These are phyloP conservation scores for Calocybe gambosa DNA, from an alignment of 1,284 basidiomycete genomes.

Conservation along the genomic window DNA sequence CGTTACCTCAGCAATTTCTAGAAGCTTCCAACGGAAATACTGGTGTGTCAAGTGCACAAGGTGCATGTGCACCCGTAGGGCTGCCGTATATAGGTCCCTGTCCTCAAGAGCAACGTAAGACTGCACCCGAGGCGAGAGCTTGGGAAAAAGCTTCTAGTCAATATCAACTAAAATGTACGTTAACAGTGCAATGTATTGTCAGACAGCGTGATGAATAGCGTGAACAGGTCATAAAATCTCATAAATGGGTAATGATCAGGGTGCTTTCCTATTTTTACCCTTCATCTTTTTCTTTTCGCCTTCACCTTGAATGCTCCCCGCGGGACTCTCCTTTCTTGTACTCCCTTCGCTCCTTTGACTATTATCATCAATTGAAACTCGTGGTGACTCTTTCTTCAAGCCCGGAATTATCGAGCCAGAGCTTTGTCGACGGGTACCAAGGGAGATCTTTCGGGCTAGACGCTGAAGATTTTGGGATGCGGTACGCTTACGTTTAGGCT, in stretches of 20 bases:
- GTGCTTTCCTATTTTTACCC: conserved; percentile 39
- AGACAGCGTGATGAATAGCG: conserved; percentile 3
- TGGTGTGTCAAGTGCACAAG: neutral
- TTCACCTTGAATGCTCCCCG: conserved; percentile 43
- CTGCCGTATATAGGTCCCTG: conserved; percentile 13
- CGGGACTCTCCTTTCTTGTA: conserved; percentile 40
- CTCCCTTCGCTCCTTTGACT: conserved; percentile 29
- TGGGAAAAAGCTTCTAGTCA: too few relatives aligned
- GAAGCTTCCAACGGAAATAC: conserved; percentile 9
- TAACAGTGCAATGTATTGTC: neutral
- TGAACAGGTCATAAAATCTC: conserved; percentile 15
- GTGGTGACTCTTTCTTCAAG: conserved; percentile 39
- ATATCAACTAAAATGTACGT: too few relatives aligned
- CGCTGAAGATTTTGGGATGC: conserved; percentile 80
- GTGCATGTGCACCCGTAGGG: neutral
- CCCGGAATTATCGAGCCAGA: conserved; percentile 45
- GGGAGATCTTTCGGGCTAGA: conserved; percentile 64
- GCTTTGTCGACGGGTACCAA: conserved; percentile 55
- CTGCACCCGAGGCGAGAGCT: neutral
- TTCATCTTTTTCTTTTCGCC: conserved; percentile 38
- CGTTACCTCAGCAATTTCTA: conserved; percentile 22
- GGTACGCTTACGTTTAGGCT: conserved; percentile 70
- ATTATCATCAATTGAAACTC: conserved; percentile 33
- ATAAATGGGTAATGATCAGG: conserved; percentile 8
- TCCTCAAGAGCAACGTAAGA: neutral